phyloP scores from a whole-genome alignment of 1,284 basidiomycete genomes.

The Ceratobasidium sp. region DNA sequence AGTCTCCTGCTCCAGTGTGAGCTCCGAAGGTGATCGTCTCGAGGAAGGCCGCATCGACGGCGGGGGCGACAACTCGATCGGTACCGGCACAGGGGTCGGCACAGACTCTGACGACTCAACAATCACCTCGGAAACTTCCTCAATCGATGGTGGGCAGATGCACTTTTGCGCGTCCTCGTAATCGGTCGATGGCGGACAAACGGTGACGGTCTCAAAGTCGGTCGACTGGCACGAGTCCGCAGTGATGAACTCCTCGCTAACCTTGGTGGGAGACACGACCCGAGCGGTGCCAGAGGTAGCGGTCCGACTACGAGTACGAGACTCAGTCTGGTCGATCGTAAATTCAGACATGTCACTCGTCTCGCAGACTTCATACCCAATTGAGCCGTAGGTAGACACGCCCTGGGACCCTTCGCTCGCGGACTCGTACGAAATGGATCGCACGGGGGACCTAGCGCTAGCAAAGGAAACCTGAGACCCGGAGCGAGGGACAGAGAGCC shows the following conservation, averaged over 20 bases:
- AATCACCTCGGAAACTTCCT: conserved; percentile 10
- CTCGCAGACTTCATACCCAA: conserved; percentile 49
- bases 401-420: conserved; percentile 22
- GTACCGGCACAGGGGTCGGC: neutral
- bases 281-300: conserved; percentile 33
- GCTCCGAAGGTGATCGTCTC: neutral
- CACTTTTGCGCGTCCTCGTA: conserved; percentile 44
- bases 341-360: conserved; percentile 44
- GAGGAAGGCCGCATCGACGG: neutral
- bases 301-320: conserved; percentile 28
- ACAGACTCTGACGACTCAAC: neutral
- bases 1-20: neutral
- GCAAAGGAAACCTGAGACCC: conserved; percentile 65
- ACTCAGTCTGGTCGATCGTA: conserved; percentile 41
- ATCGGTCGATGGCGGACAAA: conserved; percentile 48
- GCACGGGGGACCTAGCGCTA: conserved; percentile 53
- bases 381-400: conserved; percentile 44
- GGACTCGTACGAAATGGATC: conserved; percentile 56
- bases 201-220: conserved; percentile 47
- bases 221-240: conserved; percentile 41
- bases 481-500: neutral
- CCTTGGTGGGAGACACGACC: conserved; percentile 23
- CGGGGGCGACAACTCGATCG: conserved; percentile 21
- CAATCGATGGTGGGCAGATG: conserved; percentile 35
- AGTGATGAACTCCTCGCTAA: conserved; percentile 44